phyloP scores from a whole-genome alignment of 306 rosid species.

The Pyrus bretschneideri region DNA sequence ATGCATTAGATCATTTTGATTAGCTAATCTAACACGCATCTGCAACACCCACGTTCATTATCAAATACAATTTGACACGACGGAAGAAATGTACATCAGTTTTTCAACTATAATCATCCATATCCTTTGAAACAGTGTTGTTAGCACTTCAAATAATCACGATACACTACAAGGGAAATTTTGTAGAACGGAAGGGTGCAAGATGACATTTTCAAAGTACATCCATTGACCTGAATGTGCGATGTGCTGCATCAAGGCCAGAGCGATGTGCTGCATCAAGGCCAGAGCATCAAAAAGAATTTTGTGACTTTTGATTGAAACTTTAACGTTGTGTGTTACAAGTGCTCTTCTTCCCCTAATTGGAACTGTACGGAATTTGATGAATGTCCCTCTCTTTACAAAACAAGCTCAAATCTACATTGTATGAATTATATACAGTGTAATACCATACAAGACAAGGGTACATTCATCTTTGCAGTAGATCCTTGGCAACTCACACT shows the following conservation, averaged over 20 bases:
- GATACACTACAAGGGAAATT: too few species aligned
- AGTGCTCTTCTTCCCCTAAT: conserved; percentile 22
- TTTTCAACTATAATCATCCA: neutral
- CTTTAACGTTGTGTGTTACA: conserved; percentile 18
- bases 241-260: too few species aligned
- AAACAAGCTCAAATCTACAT: conserved; percentile 44
- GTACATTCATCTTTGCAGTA: conserved; percentile 24
- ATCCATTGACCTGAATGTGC: too few species aligned
- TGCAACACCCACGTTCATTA: accelerated
- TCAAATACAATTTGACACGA: neutral
- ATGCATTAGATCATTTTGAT: too few species aligned
- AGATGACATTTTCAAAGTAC: neutral
- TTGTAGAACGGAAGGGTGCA: neutral
- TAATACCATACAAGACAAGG: conserved; percentile 30
- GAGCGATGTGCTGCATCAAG: neutral
- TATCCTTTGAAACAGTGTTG: neutral
- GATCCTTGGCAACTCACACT: conserved; percentile 25
- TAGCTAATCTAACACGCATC: accelerated
- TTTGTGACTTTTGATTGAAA: conserved; percentile 3
- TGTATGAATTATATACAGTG: conserved; percentile 59
- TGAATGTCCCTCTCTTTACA: conserved; percentile 44
- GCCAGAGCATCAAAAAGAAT: neutral
- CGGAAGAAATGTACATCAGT: neutral
- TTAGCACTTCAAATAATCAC: too few species aligned
- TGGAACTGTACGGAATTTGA: conserved; percentile 23